Evolutionary conservation across 768 basidiomycete genomes (phyloP), one percentile per base, ranked within the genome.

Genomic region (Lactifluus subvellereus): DNA sequence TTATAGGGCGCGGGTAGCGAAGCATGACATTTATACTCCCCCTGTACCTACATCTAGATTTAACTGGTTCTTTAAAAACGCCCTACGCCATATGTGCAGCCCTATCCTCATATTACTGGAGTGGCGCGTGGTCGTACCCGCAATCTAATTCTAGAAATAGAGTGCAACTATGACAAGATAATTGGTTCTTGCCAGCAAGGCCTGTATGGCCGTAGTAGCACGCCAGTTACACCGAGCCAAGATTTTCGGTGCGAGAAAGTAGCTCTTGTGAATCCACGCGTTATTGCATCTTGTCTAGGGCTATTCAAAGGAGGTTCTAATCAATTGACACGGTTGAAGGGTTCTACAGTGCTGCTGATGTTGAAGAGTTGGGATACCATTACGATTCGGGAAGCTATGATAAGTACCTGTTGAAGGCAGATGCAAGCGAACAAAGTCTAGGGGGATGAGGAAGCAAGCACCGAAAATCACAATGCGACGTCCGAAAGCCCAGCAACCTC

Each of bases 401-500:
- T 37, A 65, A 69, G 55, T 52, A 60, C 72, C 73, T 76, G 74
- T 77, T 78, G 75, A 77, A 78, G 74, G 75, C 60, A 49, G 51
- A 61, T 20, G 57, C 58, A 33, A 51, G 56, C 10, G 43, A 60
- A 52, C 4, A 20, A 14, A 38, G 4, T 51, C 35, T 50, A 51
- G 47, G 1, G 37, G 2, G 27, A 27, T n/a, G 6, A 6, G 0
- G 13, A 43, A 14, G 22, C 11, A 52, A 20, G 27, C 6, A 47
- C 42, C 20, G n/a, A 47, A 40, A 33, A 13, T 72, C 75, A 87
- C 57, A 92, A 74, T 38, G 87, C 86, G 60, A 81, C 76, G 37
- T 85, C 81, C n/a, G 88, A 82, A 45, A 98, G 72, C 22, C 85
- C 88, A 18, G 94, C 90, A 14, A 91, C 94, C 71, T 98, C 96